Evolutionary conservation across 768 basidiomycete genomes (phyloP).

Genomic region (Naganishia randhawae): DNA sequence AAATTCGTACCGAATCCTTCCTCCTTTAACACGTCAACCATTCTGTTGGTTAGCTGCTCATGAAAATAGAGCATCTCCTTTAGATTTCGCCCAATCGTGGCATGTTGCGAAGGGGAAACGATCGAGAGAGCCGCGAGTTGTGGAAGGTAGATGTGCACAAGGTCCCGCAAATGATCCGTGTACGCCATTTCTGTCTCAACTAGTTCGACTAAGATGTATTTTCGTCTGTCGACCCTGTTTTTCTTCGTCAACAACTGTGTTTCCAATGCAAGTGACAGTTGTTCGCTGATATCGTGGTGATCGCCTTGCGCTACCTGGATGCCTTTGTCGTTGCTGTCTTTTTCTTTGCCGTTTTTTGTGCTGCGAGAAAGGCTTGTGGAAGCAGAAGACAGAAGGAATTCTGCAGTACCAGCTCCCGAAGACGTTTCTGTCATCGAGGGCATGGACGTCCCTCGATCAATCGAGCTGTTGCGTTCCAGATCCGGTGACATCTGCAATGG

Average conservation of each 20-base stretch:
- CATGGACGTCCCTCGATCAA: conserved; percentile 21
- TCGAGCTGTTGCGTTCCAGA: conserved; percentile 20
- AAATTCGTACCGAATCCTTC: conserved; percentile 39
- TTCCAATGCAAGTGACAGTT: conserved; percentile 39
- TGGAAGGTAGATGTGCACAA: conserved; percentile 57
- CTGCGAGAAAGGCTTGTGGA: conserved; percentile 46
- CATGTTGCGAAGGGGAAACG: conserved; percentile 35
- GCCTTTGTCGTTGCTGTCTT: conserved; percentile 35
- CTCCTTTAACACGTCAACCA: conserved; percentile 48
- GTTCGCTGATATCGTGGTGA: neutral
- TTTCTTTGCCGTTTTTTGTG: conserved; percentile 45
- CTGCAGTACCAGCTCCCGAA: conserved; percentile 30
- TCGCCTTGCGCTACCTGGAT: neutral
- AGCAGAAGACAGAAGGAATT: conserved; percentile 46
- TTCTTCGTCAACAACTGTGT: conserved; percentile 23
- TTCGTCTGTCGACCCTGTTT: conserved; percentile 48
- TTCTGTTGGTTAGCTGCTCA: conserved; percentile 35
- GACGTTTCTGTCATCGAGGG: conserved; percentile 24
- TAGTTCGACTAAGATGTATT: conserved; percentile 78
- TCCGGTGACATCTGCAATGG: conserved; percentile 15
- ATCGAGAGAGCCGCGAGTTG: conserved; percentile 46
- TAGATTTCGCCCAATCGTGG: conserved; percentile 40
- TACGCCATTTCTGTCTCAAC: conserved; percentile 81
- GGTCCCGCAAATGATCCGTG: conserved; percentile 67
- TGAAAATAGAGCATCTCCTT: conserved; percentile 43